A percentile compares a stretch with the other conserved stretches of the same genome.
phyloP scores from a whole-genome alignment of 345 rosid genomes.

The Pugionium dolabratum region DNA sequence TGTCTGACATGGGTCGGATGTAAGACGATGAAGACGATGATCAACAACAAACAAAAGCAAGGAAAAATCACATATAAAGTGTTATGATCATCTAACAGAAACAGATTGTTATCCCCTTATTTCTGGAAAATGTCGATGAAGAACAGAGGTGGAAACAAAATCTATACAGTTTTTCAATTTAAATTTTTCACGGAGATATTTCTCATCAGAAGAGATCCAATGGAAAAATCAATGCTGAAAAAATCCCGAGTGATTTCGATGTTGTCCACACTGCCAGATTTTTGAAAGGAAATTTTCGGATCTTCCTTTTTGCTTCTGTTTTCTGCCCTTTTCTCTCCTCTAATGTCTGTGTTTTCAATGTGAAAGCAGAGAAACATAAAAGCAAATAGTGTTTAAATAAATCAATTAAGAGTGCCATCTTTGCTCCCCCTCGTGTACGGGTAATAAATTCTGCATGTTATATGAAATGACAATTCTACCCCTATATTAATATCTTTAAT shows the following conservation, averaged over 20 bases:
- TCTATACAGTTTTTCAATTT: background rate
- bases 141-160: conserved; percentile 18
- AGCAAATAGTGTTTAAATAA: background rate
- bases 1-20: conserved; percentile 64
- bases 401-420: conserved; percentile 27
- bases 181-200: background rate
- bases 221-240: conserved; percentile 34
- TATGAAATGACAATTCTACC: conserved; percentile 6
- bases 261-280: conserved; percentile 15
- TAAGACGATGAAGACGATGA: conserved; percentile 34
- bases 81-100: conserved; percentile 8
- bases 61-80: background rate
- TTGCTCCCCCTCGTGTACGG: conserved; percentile 36
- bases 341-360: conserved; percentile 40
- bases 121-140: conserved; percentile 20
- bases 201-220: conserved; percentile 27
- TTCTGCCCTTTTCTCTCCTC: conserved; percentile 27
- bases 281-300: conserved; percentile 28
- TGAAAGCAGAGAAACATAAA: conserved; percentile 19
- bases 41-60: conserved; percentile 2
- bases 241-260: conserved; percentile 38
- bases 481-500: conserved; percentile 5
- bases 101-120: background rate
- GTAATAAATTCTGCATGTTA: conserved; percentile 34
- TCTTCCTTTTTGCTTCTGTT: conserved; percentile 11